phyloP scores from a whole-genome alignment of 345 rosid genomes.

The Moricandia arvensis region DNA sequence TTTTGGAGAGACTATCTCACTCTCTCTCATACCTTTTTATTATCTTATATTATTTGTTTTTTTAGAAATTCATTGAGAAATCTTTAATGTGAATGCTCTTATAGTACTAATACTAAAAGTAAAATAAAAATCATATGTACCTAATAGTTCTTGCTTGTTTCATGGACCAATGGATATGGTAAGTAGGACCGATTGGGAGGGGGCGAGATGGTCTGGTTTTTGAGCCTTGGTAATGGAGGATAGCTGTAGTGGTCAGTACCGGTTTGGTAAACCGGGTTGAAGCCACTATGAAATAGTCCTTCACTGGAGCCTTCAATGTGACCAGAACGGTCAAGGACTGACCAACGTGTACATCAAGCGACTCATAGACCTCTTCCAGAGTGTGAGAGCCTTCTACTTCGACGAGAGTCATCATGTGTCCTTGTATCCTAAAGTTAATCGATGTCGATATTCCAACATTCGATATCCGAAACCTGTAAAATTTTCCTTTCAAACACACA shows the following conservation, averaged over 20 bases:
- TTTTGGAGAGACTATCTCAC: too few species aligned
- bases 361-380: conserved; percentile 58
- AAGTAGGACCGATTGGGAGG: conserved; percentile 62
- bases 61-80: too few species aligned
- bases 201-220: conserved; percentile 50
- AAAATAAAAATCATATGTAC: conserved; percentile 20
- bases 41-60: too few species aligned
- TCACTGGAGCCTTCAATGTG: conserved; percentile 40
- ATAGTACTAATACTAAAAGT: too few species aligned
- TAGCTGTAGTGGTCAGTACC: conserved; percentile 46
- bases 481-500: conserved; percentile 38
- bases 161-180: conserved; percentile 72
- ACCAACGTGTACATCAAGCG: conserved; percentile 74
- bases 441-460: conserved; percentile 71
- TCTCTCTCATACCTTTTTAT: too few species aligned
- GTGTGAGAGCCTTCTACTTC: conserved; percentile 90
- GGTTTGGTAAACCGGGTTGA: conserved; percentile 72
- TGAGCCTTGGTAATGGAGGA: conserved; percentile 66
- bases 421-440: conserved; percentile 79
- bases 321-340: conserved; percentile 65
- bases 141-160: conserved; percentile 81
- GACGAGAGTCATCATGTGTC: conserved; percentile 61
- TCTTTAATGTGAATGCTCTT: too few species aligned
- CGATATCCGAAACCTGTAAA: conserved; percentile 61
- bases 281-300: conserved; percentile 66